A percentile compares a stretch with the other conserved stretches of the same genome.
phyloP scores from a whole-genome alignment of 208 protist species.

The Leishmania guyanensis region DNA sequence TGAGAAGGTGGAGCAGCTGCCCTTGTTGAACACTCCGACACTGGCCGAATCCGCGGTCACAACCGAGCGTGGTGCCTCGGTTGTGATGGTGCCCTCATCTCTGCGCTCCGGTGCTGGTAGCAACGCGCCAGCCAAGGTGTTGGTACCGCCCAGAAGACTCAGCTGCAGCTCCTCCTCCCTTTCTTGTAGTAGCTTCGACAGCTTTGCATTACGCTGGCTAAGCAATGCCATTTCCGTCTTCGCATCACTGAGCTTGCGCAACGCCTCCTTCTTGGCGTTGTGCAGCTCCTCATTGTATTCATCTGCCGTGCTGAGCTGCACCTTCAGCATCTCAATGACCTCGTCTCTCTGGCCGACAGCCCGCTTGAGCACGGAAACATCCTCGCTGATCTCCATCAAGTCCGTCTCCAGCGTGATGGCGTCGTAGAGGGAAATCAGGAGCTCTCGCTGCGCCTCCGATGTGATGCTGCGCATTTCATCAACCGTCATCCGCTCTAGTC shows the following conservation, averaged over 20 bases:
- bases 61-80: not conserved
- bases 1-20: not conserved
- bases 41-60: too few species aligned
- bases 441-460: slow-evolving; percentile 19
- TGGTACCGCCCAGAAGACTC: not conserved
- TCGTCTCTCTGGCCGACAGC: slow-evolving; percentile 37
- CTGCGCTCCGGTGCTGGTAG: slow-evolving; percentile 2
- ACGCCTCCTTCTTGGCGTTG: slow-evolving; percentile 46
- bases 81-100: slow-evolving; percentile 13
- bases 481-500: slow-evolving; percentile 8
- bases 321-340: slow-evolving; percentile 35
- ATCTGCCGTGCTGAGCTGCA: slow-evolving; percentile 40
- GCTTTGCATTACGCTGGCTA: slow-evolving; percentile 38
- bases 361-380: slow-evolving; percentile 35
- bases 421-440: slow-evolving; percentile 33
- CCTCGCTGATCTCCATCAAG: slow-evolving; percentile 32
- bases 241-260: slow-evolving; percentile 50
- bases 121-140: not conserved
- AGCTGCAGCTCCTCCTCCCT: slow-evolving; percentile 20
- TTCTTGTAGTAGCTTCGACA: slow-evolving; percentile 25
- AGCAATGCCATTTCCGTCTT: slow-evolving; percentile 59
- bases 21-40: not conserved
- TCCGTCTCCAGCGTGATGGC: slow-evolving; percentile 27
- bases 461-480: slow-evolving; percentile 40
- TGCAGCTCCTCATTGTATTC: slow-evolving; percentile 44